Evolutionary conservation across 371 early-diverging fungal genomes (phyloP).

Genomic region (Mortierella sp.): DNA sequence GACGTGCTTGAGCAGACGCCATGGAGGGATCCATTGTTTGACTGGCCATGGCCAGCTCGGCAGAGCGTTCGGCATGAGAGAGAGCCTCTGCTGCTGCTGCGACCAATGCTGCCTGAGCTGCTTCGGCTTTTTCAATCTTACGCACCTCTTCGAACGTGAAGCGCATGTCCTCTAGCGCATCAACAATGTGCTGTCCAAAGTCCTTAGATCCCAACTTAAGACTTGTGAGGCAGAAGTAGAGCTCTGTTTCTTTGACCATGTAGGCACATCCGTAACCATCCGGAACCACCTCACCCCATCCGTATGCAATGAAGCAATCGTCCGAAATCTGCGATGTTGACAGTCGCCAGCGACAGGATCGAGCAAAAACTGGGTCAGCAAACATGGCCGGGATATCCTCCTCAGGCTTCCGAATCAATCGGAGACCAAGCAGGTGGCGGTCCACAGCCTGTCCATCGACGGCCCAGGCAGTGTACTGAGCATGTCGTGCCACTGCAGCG

Average conservation of each 20-base stretch:
- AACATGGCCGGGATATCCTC: conserved; percentile 86
- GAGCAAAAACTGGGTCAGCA: conserved; percentile 82
- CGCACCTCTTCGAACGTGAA: conserved; percentile 29
- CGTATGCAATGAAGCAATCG: conserved; percentile 91
- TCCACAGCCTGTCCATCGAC: conserved; percentile 90
- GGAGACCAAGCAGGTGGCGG: conserved; percentile 85
- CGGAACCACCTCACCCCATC: conserved; percentile 96
- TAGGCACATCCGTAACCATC: conserved; percentile 95
- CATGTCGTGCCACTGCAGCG: conserved; percentile 80
- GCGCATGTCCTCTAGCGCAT: conserved; percentile 77
- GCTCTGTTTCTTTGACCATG: conserved; percentile 85
- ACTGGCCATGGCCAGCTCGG: conserved; percentile 21
- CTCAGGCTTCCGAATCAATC: conserved; percentile 60
- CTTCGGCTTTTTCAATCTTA: conserved; percentile 48
- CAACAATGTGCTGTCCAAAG: conserved; percentile 65
- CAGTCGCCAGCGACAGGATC: conserved; percentile 89
- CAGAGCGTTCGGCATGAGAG: conserved; percentile 14
- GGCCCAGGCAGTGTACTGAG: conserved; percentile 81
- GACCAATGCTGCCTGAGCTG: conserved; percentile 29
- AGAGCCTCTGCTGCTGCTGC: conserved; percentile 30
- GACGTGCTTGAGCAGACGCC: not conserved
- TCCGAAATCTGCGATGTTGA: conserved; percentile 92
- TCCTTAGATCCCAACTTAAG: conserved; percentile 61
- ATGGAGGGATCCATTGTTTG: conserved; percentile 1
- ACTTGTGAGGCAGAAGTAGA: conserved; percentile 83